Evolutionary conservation across 768 basidiomycete genomes (phyloP).

Genomic region (Roridomyces roridus): DNA sequence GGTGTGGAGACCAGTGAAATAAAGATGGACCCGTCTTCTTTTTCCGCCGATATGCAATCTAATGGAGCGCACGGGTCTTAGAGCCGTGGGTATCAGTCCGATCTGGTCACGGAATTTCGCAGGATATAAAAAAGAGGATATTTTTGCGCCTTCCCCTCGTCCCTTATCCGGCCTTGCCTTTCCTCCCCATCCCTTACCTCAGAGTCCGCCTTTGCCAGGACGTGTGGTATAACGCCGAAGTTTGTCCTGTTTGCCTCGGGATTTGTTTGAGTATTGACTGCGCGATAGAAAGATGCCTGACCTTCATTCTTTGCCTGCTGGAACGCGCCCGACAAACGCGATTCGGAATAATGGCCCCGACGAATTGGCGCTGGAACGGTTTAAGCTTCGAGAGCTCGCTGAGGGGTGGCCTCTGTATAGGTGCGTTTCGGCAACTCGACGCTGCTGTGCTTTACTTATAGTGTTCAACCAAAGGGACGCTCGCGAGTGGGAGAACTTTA

Average conservation of each 20-base stretch:
- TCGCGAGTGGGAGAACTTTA: slow-evolving; percentile 31
- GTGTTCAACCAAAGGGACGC: too few relatives aligned
- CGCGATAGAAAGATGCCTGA: slow-evolving; percentile 20
- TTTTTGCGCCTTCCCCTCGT: neutral
- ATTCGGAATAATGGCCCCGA: slow-evolving; percentile 29
- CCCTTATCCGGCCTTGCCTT: neutral
- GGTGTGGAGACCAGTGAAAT: too few relatives aligned
- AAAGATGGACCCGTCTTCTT: too few relatives aligned
- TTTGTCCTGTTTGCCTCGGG: too few relatives aligned
- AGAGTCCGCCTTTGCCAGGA: too few relatives aligned
- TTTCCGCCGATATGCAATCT: too few relatives aligned
- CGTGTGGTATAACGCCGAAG: too few relatives aligned
- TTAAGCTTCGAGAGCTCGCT: slow-evolving; percentile 29
- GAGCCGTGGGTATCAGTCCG: too few relatives aligned
- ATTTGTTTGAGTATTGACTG: too few relatives aligned
- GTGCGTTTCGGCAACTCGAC: neutral
- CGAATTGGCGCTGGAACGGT: slow-evolving; percentile 25
- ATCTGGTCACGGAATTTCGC: slow-evolving; percentile 8
- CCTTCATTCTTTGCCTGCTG: slow-evolving; percentile 27
- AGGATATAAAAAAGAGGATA: neutral
- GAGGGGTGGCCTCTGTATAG: slow-evolving; percentile 32
- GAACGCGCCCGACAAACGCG: slow-evolving; percentile 25
- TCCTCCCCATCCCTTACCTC: neutral
- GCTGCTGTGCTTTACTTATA: neutral
- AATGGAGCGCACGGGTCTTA: too few relatives aligned